Evolutionary conservation across 2,329 filamentous ascomycete genomes (phyloP), one percentile per base, ranked within the genome.

Genomic region (Fusarium bulbicola): DNA sequence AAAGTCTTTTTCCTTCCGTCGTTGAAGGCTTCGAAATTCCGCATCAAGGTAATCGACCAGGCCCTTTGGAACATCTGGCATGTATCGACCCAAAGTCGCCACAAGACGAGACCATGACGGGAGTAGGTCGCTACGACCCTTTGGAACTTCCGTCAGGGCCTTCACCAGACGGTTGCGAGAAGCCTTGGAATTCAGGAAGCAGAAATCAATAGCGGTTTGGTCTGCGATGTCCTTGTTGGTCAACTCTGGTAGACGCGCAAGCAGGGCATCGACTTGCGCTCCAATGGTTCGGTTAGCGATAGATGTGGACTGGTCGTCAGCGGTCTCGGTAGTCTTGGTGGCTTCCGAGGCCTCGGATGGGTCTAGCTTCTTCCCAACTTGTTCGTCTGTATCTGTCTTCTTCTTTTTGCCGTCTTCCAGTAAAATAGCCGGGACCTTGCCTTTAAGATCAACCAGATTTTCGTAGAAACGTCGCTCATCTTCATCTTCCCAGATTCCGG

Each of bases 241-340:
- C 59, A 99, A 85, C 69, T 98, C 95, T 0, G 95, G 95, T n/a
- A 99, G 87, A 28, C 94, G 92, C 28, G 94, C 89, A 36, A 99
- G 86, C 43, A 99, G 86, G 21, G 94, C 93, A 81, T 99, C 97
- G 6, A 99, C 96, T 81, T 99, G 96, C 6, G 96, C 95, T 56
- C 96, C 96, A 66, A 98, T 96, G 6, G 95, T 97, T 84, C 98
- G 98, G 86, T 98, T 99, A 36, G 93, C 94, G 79, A 99, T 98
- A 4, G 95, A 90, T n/a, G 90, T 97, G 7, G 95, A 98, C 79
- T 93, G 92, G 71, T 98, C 95, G 57, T 98, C 95, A 12, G 84
- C 82, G 32, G 90, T 86, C 10, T 86, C 83, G 8, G 84, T 80
- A 16, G 84, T 72, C 78, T 92, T 93, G 6, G 84, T 72, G 2